Evolutionary conservation across 208 protist genomes (phyloP).

Genomic region (Crithidia mellificae): DNA sequence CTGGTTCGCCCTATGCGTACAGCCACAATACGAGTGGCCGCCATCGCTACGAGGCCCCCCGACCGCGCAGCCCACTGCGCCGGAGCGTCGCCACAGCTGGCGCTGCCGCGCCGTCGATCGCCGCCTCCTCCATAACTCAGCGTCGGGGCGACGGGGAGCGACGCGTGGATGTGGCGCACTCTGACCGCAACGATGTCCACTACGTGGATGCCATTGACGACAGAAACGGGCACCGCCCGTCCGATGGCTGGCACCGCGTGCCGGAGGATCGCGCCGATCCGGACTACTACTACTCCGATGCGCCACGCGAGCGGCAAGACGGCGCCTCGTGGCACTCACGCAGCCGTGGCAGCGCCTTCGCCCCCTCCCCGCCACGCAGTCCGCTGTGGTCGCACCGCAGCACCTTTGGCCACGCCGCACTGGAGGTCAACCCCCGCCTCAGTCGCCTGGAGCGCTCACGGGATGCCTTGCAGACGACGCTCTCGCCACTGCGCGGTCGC

Average conservation of each 20-base stretch:
- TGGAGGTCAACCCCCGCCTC: slow-evolving; percentile 1
- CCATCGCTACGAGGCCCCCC: slow-evolving; percentile 7
- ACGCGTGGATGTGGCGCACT: not conserved
- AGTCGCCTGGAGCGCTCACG: not conserved
- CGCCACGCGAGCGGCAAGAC: not conserved
- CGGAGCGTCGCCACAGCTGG: no score
- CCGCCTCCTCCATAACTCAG: not conserved
- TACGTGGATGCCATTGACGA: no score
- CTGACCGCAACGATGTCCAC: no score
- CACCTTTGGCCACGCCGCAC: slow-evolving; percentile 2
- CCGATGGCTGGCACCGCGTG: slow-evolving; percentile 2
- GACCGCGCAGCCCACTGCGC: not conserved
- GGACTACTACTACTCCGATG: slow-evolving; percentile 21
- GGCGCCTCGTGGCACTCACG: slow-evolving; percentile 9
- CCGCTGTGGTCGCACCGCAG: slow-evolving; percentile 19
- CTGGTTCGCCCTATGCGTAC: not conserved
- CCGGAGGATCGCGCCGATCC: not conserved
- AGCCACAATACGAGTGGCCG: not conserved
- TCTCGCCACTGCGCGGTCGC: slow-evolving; percentile 7
- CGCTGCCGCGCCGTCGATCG: not conserved
- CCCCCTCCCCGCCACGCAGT: slow-evolving; percentile 13
- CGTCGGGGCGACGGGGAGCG: not conserved
- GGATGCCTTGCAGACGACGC: not conserved
- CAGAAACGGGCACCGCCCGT: not conserved
- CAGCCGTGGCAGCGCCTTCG: not conserved